Conservation (phyloP, 306 rosid genomes). For the Quercus mongolica region DNA sequence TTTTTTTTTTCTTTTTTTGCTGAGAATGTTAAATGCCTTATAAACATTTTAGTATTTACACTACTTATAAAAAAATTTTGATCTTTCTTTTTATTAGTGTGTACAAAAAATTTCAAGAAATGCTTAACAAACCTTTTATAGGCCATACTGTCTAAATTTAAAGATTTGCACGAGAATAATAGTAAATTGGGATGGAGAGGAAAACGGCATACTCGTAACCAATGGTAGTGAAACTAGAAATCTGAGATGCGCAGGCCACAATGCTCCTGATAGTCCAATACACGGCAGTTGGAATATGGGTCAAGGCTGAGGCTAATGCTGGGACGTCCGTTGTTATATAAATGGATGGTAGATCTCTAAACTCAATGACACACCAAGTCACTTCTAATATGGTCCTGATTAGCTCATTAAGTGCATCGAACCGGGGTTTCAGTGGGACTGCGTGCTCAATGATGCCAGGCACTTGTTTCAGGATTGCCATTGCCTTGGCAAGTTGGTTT, state of each 20-base stretch:
- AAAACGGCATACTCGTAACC: slow-evolving; percentile 43
- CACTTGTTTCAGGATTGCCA: slow-evolving; percentile 48
- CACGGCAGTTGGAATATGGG: slow-evolving; percentile 36
- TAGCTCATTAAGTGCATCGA: slow-evolving; percentile 49
- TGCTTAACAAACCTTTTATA: no score
- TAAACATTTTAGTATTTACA: no score
- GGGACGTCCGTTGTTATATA: slow-evolving; percentile 16
- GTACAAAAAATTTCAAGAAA: neutral
- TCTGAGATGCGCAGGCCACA: slow-evolving; percentile 45
- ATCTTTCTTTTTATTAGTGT: no score
- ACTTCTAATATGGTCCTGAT: slow-evolving; percentile 36
- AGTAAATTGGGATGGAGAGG: neutral
- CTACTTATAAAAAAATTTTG: no score
- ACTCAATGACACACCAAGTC: slow-evolving; percentile 35
- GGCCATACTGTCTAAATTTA: no score
- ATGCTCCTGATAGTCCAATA: slow-evolving; percentile 41
- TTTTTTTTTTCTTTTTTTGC: no score
- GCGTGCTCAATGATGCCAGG: slow-evolving; percentile 42
- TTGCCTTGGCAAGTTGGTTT: slow-evolving; percentile 44
- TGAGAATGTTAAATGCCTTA: no score
- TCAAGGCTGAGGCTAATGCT: slow-evolving; percentile 17
- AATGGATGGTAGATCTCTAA: slow-evolving; percentile 31
- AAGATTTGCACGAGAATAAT: neutral
- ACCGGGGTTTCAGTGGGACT: slow-evolving; percentile 30
- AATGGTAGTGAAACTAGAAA: slow-evolving; percentile 38